These are phyloP conservation scores for Panaeolus cyanescens DNA, from an alignment of 768 basidiomycete genomes.

Conservation along the genomic window DNA sequence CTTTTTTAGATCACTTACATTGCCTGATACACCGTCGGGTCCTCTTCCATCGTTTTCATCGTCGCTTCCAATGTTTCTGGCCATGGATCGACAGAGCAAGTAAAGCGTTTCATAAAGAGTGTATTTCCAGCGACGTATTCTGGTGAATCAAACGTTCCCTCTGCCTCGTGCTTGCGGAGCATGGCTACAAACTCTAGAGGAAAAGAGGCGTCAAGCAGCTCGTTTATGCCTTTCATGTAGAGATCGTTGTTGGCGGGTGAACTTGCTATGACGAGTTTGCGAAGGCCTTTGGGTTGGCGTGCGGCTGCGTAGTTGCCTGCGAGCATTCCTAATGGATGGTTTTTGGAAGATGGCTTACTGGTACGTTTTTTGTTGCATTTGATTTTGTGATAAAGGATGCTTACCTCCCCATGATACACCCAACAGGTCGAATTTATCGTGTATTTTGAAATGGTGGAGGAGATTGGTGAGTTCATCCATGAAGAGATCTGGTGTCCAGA, in stretches of 20 bases:
- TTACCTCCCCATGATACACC: constrained; percentile 59
- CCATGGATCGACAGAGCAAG: constrained; percentile 18
- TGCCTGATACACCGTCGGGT: constrained; percentile 25
- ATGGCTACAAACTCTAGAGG: constrained; percentile 14
- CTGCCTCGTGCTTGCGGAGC: constrained; percentile 4
- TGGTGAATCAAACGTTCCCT: constrained; percentile 17
- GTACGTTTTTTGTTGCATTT: background rate
- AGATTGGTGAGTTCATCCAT: constrained; percentile 56
- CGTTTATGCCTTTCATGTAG: constrained; percentile 22
- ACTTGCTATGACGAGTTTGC: constrained; percentile 31
- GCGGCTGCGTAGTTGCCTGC: constrained; percentile 38
- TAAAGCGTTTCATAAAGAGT: background rate
- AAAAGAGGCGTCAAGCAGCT: constrained; percentile 18
- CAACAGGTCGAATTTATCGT: constrained; percentile 40
- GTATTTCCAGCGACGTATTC: constrained; percentile 8
- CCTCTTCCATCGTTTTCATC: constrained; percentile 22
- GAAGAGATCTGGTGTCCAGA: constrained; percentile 56
- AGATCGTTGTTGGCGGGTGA: constrained; percentile 29
- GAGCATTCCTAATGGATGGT: constrained; percentile 38
- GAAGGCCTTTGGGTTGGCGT: constrained; percentile 42
- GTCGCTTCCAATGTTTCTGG: constrained; percentile 21
- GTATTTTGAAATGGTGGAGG: constrained; percentile 40
- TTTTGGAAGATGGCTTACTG: background rate
- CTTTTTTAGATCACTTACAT: constrained; percentile 30
- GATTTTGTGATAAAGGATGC: background rate